Evolutionary conservation across 768 basidiomycete species (phyloP).

Genomic region (Podaxis sp.): DNA sequence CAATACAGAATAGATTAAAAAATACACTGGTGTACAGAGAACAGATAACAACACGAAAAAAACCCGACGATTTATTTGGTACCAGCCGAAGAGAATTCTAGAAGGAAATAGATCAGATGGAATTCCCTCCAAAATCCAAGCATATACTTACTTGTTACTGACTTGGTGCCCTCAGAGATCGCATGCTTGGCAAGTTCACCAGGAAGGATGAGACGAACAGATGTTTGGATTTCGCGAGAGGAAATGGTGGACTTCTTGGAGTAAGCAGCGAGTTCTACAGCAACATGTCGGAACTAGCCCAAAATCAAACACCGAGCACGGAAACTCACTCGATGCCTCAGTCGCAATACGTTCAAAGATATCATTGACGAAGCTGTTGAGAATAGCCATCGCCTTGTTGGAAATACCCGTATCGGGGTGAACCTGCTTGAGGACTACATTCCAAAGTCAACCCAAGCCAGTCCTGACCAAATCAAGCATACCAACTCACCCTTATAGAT

Average conservation of each 20-base stretch:
- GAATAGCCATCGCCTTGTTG: constrained; percentile 92
- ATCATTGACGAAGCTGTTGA: constrained; percentile 92
- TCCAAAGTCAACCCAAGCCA: constrained; percentile 11
- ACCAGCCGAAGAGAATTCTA: constrained; percentile 21
- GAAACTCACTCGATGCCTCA: constrained; percentile 76
- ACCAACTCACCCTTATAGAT: constrained; percentile 82
- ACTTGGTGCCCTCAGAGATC: constrained; percentile 86
- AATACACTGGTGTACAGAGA: constrained; percentile 16
- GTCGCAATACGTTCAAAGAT: constrained; percentile 92
- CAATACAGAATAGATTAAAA: constrained; percentile 10
- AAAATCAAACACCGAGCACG: constrained; percentile 25
- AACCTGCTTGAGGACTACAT: constrained; percentile 88
- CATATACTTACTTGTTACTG: constrained; percentile 48
- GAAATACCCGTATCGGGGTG: constrained; percentile 99
- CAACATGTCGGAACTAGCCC: constrained; percentile 57
- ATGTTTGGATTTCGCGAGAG: constrained; percentile 96
- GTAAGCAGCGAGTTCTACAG: constrained; percentile 88
- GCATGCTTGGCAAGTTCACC: constrained; percentile 98
- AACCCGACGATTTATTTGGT: constrained; percentile 14
- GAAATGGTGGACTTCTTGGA: constrained; percentile 99
- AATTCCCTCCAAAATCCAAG: neutral
- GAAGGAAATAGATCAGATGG: neutral
- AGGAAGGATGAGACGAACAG: constrained; percentile 92
- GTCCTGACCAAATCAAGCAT: neutral
- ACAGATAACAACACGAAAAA: neutral